Base-by-base conservation (phyloP, 2,329 filamentous ascomycete species). In the Orbilia blumenaviensis region DNA sequence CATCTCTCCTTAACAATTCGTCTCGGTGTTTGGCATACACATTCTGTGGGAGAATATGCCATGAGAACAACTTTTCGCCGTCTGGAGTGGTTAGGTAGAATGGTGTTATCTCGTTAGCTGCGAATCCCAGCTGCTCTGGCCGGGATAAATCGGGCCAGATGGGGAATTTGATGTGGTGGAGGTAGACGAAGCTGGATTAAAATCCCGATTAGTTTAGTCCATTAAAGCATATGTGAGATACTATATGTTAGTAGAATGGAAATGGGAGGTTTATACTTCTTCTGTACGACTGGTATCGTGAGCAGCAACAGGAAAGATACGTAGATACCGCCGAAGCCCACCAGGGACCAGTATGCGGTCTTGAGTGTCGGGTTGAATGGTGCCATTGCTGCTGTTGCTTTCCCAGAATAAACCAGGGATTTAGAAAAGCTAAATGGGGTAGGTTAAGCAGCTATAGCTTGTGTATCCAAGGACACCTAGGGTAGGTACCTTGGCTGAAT, bases 71-170 rank as follows among this genome's bases (percentile, higher is more conserved):
- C 1, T 85, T 88, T 82, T 94, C 90, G 41, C 89, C 88, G 82
- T 97, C 94, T 0, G 88, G 85, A 0, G 93, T 95, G 2, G 84
- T 84, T 38, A 98, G 83, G 54, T 88, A 89, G 82, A 98, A 97
- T 0, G 94, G 92, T 4, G 92, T 93, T 1, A 96, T 91, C 84
- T 98, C 94, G 79, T 93, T 93, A 81, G 89, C 92, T 94, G 92
- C 89, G 82, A 97, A 97, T 0, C 94, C 94, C 86, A 93, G 96
- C 78, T 88, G 87, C 81, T 96, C 91, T 0, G 93, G 92, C 73
- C 89, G 86, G 77, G 93, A 88, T 46, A 94, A 82, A 81, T 96
- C 88, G 78, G 90, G 86, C 87, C 89, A 93, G 82, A 87, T 88
- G 2, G 88, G 85, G 1, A 90, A 90, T 78, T 93, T 90, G 79